These are phyloP conservation scores for Mycothermus thermophilus DNA, from an alignment of 495 filamentous ascomycete species.

Conservation along the genomic window DNA sequence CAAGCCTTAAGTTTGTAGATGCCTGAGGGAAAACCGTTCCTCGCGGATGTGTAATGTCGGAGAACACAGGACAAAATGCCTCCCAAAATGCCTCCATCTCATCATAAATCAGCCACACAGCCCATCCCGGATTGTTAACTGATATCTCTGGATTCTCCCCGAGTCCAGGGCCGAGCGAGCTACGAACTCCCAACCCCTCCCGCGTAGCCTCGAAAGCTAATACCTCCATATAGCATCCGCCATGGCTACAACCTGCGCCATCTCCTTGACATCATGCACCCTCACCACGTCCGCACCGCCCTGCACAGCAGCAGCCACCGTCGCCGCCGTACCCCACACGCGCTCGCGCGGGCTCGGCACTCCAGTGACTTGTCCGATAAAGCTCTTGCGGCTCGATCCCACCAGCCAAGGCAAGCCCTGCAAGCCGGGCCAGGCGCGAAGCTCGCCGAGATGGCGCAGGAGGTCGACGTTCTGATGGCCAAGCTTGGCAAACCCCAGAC, in stretches of 20 bases:
- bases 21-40: too few species aligned
- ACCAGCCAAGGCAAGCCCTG: constrained; percentile 75
- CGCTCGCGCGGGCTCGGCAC: constrained; percentile 46
- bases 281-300: constrained; percentile 92
- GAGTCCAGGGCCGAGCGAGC: too few species aligned
- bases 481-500: constrained; percentile 84
- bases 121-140: too few species aligned
- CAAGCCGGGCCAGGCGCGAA: constrained; percentile 51
- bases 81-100: too few species aligned
- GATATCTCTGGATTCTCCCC: too few species aligned
- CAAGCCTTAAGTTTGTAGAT: too few species aligned
- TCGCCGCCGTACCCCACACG: constrained; percentile 76
- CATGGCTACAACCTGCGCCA: constrained; percentile 76
- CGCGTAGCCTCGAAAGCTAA: too few species aligned
- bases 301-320: constrained; percentile 72
- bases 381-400: constrained; percentile 79
- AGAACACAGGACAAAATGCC: too few species aligned
- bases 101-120: too few species aligned
- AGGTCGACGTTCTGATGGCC: constrained; percentile 68
- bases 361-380: constrained; percentile 72
- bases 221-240: constrained; percentile 78
- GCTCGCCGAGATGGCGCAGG: constrained; percentile 46
- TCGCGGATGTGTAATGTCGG: too few species aligned
- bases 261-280: constrained; percentile 87
- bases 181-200: too few species aligned